phyloP scores from a whole-genome alignment of 2,329 filamentous ascomycete genomes.

The Cladosporium sp. region DNA sequence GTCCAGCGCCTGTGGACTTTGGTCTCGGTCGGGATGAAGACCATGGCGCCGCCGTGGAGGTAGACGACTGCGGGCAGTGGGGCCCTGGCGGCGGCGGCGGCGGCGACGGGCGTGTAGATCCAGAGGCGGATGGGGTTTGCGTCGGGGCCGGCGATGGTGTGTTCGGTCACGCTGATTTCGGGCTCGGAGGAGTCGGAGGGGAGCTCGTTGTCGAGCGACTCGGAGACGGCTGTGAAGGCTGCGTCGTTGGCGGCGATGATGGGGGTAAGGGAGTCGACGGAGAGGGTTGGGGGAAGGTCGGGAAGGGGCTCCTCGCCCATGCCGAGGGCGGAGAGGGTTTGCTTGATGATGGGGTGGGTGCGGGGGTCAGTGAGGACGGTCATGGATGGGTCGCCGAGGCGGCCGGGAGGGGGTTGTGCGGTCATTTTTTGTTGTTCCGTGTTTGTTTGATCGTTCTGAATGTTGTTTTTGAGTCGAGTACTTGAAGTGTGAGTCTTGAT shows the following conservation, averaged over 20 bases:
- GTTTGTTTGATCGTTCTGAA: not conserved
- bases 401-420: slow-evolving; percentile 16
- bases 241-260: slow-evolving; percentile 2
- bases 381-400: slow-evolving; percentile 21
- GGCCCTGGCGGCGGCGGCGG: slow-evolving; percentile 5
- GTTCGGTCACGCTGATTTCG: slow-evolving; percentile 12
- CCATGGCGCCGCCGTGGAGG: slow-evolving; percentile 28
- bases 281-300: slow-evolving; percentile 13
- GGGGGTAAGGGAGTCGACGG: slow-evolving; percentile 3
- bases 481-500: no score
- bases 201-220: slow-evolving; percentile 63
- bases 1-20: slow-evolving; percentile 23
- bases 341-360: slow-evolving; percentile 21
- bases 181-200: slow-evolving; percentile 16
- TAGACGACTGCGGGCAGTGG: slow-evolving; percentile 24
- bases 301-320: slow-evolving; percentile 8
- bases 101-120: slow-evolving; percentile 13
- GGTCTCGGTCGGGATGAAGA: slow-evolving; percentile 17
- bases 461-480: no score
- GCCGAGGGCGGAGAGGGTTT: slow-evolving; percentile 17
- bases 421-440: not conserved
- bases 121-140: slow-evolving; percentile 18
- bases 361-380: slow-evolving; percentile 22
- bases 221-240: slow-evolving; percentile 62
- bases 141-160: slow-evolving; percentile 19